Percentiles rank a stretch among this genome's conserved stretches.
Conservation (phyloP, 495 filamentous ascomycete species). For the Cairneyella variabilis region DNA sequence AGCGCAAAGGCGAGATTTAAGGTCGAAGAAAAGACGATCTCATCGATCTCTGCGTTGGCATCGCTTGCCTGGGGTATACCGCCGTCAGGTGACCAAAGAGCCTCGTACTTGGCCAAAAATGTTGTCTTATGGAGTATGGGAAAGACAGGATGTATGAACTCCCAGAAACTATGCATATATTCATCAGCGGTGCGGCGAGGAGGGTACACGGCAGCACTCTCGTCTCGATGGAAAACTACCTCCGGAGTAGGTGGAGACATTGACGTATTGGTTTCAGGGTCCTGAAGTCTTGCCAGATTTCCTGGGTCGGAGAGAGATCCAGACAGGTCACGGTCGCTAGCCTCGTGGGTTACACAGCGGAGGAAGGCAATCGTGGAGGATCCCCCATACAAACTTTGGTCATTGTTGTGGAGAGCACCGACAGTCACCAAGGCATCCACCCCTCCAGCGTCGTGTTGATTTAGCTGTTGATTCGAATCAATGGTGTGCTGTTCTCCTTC, state of each 20-base stretch:
- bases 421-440: no score
- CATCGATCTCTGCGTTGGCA: slow-evolving; percentile 4
- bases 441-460: no score
- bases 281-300: not conserved
- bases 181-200: slow-evolving; percentile 31
- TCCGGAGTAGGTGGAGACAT: no score
- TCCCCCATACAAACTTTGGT: no score
- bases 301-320: no score
- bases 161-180: slow-evolving; percentile 34
- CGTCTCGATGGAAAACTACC: not conserved
- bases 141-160: slow-evolving; percentile 31
- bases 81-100: slow-evolving; percentile 22
- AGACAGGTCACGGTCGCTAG: no score
- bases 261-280: no score
- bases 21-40: slow-evolving; percentile 30
- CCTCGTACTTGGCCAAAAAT: slow-evolving; percentile 28
- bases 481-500: no score
- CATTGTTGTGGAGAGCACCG: no score
- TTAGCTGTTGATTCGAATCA: no score
- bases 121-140: slow-evolving; percentile 35
- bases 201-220: slow-evolving; percentile 28
- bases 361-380: no score
- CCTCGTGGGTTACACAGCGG: no score
- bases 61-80: not conserved
- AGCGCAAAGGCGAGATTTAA: slow-evolving; percentile 38